Evolutionary conservation across 495 filamentous ascomycete species (phyloP), one percentile per base, ranked within the genome.

Genomic region (Penicillium bialowiezense): DNA sequence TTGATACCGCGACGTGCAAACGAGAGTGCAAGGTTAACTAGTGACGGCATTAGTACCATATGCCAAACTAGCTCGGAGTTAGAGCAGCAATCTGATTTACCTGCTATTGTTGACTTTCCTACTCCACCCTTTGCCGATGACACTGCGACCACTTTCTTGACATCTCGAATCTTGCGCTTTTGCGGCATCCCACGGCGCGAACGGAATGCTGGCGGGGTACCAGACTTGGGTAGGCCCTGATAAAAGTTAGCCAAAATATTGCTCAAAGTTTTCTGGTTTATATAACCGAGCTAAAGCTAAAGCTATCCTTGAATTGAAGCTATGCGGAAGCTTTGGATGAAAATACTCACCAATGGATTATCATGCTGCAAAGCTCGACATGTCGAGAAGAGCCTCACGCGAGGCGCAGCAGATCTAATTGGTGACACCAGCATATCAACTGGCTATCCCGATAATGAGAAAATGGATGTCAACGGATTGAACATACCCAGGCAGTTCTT

Each of bases 111-210:
- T 36, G 87, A 91, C 62, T 99, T 99, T 1, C 93, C 93, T 1
- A 99, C 93, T 29, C 93, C 93, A 8, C 93, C 93, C 58, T 99
- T 99, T 5, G 95, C 93, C 0, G 91, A 96, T 29, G 89, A 95
- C 14, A 99, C 87, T 24, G 89, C 92, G 47, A 99, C 78, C 14
- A 96, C 81, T 59, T 97, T 93, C 57, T 79, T 77, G 39, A 97
- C 91, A 62, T 87, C 80, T 14, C 78, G 79, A 53, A 99, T 91
- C 60, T 76, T 78, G 43, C 89, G 83, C 56, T 88, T 86, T 49
- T 87, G 72, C 2, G 93, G 95, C 7, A 97, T 79, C 19, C 91
- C 89, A 53, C 90, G 83, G 51, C 90, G 90, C 35, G 89, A 85
- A 20, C 86, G 87, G 55, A 95, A 81, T 43, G 77, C 69, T 26